Conservation (phyloP, 2,329 filamentous ascomycete species). For the Cladosporium sp. region DNA sequence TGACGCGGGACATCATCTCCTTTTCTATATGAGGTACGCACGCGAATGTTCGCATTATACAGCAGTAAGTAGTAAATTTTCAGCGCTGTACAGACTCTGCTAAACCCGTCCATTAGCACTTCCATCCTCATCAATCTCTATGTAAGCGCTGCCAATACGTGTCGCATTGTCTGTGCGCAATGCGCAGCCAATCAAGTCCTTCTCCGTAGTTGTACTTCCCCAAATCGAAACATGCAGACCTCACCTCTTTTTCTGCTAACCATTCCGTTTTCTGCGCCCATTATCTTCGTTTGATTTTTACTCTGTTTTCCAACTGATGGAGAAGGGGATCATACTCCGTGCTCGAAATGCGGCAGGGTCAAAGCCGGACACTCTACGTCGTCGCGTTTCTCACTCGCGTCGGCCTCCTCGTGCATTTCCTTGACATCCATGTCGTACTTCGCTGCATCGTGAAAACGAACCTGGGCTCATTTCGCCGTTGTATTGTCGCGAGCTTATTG, state of each 20-base stretch:
- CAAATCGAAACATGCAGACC: constrained; percentile 6
- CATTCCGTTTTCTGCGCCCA: not conserved
- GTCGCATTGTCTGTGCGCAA: not conserved
- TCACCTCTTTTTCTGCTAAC: constrained; percentile 3
- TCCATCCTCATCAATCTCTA: not conserved
- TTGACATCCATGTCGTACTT: not conserved
- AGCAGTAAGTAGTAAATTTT: not conserved
- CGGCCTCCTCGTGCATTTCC: not conserved
- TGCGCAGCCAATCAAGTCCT: constrained; percentile 8
- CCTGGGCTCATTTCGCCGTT: not conserved
- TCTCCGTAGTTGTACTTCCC: not conserved
- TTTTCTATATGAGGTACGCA: not conserved
- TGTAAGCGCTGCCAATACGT: not conserved
- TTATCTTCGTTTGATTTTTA: not conserved
- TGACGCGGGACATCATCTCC: not conserved
- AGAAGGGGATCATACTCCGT: not conserved
- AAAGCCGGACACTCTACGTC: not conserved
- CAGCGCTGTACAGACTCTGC: not conserved
- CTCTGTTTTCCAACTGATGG: not conserved
- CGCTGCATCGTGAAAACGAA: not conserved
- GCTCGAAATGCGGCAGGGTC: not conserved
- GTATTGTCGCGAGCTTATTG: not conserved
- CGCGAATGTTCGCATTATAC: not conserved
- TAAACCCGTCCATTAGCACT: not conserved
- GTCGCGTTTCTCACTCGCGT: not conserved